A percentile compares a stretch with the other conserved stretches of the same genome.
phyloP scores from a whole-genome alignment of 2,329 filamentous ascomycete species.

The Rachicladosporium sp. region DNA sequence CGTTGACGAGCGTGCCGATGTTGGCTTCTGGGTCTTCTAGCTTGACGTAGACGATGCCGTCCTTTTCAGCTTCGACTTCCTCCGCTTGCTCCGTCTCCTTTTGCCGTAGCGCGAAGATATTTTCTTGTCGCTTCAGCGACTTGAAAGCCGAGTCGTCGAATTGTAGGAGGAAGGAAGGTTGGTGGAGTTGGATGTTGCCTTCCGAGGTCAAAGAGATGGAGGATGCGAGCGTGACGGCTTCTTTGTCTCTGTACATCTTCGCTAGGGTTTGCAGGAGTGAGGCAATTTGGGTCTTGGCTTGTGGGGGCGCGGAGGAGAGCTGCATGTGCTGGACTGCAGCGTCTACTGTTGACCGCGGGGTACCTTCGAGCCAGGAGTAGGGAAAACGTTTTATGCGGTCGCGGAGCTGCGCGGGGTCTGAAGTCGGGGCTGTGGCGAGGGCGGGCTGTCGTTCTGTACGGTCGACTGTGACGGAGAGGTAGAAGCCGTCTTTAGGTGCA shows the following conservation, averaged over 20 bases:
- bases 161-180: constrained; percentile 45
- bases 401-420: constrained; percentile 30
- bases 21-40: constrained; percentile 41
- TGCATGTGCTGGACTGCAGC: constrained; percentile 40
- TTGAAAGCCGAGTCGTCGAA: constrained; percentile 61
- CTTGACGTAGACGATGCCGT: constrained; percentile 70
- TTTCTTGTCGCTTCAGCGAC: constrained; percentile 47
- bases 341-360: constrained; percentile 27
- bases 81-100: constrained; percentile 38
- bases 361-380: constrained; percentile 45
- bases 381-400: constrained; percentile 43
- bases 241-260: constrained; percentile 49
- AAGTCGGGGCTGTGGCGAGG: constrained; percentile 47
- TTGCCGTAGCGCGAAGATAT: constrained; percentile 47
- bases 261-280: constrained; percentile 44
- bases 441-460: constrained; percentile 50
- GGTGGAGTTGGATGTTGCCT: constrained; percentile 29
- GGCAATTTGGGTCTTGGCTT: constrained; percentile 33
- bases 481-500: constrained; percentile 22
- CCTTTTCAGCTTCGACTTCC: constrained; percentile 51
- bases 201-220: constrained; percentile 31
- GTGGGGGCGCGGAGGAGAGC: constrained; percentile 34
- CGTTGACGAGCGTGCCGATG: constrained; percentile 78
- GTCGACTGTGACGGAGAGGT: constrained; percentile 54
- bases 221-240: constrained; percentile 51